These are phyloP conservation scores for Pholiota molesta DNA, from an alignment of 768 basidiomycete species.

Conservation along the genomic window DNA sequence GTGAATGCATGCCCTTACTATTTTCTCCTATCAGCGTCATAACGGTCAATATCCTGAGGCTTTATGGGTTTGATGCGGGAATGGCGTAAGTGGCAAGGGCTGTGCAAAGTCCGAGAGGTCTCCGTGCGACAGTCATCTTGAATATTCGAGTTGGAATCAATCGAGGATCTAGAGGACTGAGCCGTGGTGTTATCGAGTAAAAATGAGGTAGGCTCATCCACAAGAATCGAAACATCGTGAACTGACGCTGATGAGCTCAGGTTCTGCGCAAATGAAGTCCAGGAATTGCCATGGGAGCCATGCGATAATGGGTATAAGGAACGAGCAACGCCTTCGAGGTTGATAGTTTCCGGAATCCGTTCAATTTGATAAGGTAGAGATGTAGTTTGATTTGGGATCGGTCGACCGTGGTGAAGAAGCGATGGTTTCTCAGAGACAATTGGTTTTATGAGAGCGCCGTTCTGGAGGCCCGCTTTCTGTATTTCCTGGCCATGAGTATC, in stretches of 20 bases:
- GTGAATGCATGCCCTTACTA: conserved; percentile 5
- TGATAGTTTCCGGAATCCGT: neutral
- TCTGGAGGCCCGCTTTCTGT: neutral
- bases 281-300: neutral
- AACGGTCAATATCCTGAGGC: conserved; percentile 11
- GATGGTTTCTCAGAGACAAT: neutral
- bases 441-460: neutral
- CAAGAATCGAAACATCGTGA: neutral
- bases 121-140: neutral
- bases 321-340: conserved; percentile 1
- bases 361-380: neutral
- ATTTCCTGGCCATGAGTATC: neutral
- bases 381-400: neutral
- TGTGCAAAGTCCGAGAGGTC: neutral
- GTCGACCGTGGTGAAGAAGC: neutral
- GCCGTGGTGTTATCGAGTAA: neutral
- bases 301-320: conserved; percentile 2
- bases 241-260: neutral
- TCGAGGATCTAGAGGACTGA: neutral
- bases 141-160: neutral
- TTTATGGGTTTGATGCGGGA: conserved; percentile 15
- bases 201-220: neutral
- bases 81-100: conserved; percentile 3
- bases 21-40: conserved; percentile 1
- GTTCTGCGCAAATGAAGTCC: neutral